phyloP scores from a whole-genome alignment of 192 early-diverging fungal genomes.

The Gigaspora rosea region DNA sequence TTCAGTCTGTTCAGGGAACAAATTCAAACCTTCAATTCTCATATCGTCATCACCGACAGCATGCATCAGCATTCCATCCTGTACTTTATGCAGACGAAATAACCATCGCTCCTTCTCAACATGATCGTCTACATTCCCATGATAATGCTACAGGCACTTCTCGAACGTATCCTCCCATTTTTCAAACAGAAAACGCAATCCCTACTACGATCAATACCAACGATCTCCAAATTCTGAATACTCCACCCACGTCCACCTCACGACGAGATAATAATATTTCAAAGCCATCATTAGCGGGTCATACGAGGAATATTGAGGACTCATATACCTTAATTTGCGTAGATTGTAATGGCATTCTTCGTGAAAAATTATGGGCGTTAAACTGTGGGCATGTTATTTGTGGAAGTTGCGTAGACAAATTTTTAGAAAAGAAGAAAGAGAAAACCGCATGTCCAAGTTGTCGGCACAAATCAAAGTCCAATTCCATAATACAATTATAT shows the following conservation, averaged over 20 bases:
- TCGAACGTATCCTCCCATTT: neutral
- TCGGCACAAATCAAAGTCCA: neutral
- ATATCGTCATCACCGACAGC: neutral
- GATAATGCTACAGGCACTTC: conserved; percentile 9
- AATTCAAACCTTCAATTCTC: neutral
- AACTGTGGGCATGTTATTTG: conserved; percentile 13
- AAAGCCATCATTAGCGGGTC: neutral
- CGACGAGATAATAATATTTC: neutral
- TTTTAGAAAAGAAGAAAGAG: neutral
- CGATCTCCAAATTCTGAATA: neutral
- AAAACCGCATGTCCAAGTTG: conserved; percentile 8
- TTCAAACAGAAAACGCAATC: neutral
- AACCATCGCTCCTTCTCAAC: neutral
- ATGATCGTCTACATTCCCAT: neutral
- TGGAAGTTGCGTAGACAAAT: conserved; percentile 7
- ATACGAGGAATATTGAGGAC: neutral
- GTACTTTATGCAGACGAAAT: neutral
- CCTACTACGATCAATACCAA: neutral
- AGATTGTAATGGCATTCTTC: neutral
- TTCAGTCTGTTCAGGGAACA: neutral
- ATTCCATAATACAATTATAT: conserved; percentile 6
- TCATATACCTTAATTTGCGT: conserved; percentile 5
- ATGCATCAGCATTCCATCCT: neutral
- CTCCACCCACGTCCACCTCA: neutral
- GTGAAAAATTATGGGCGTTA: conserved; percentile 20